Evolutionary conservation across 2,329 filamentous ascomycete genomes (phyloP).

Genomic region (Alternaria arborescens): DNA sequence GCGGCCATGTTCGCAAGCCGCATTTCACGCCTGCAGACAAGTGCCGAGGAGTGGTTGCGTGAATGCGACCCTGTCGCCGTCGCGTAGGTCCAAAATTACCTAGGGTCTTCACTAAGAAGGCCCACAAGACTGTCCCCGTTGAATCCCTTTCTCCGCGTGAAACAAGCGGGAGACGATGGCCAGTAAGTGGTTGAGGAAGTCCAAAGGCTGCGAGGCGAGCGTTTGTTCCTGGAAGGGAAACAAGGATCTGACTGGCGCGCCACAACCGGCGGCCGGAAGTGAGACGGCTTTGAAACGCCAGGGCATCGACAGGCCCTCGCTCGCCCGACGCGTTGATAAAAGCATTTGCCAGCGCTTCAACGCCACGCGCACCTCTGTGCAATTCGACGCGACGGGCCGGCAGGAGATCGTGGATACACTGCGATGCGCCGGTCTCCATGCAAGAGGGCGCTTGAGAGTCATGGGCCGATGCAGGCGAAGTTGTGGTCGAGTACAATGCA

Average conservation of each 20-base stretch:
- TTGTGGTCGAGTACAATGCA: neutral
- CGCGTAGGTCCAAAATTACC: constrained; percentile 34
- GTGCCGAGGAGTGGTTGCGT: constrained; percentile 27
- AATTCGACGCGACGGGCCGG: constrained; percentile 40
- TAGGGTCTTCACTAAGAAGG: constrained; percentile 36
- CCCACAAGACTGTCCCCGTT: constrained; percentile 29
- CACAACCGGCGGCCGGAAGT: constrained; percentile 35
- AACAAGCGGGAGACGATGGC: constrained; percentile 41
- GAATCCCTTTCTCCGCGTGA: constrained; percentile 38
- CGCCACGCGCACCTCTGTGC: constrained; percentile 29
- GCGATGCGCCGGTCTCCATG: constrained; percentile 21
- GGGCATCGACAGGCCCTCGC: constrained; percentile 27
- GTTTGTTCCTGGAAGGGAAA: constrained; percentile 33
- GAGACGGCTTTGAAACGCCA: constrained; percentile 34
- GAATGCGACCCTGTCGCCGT: constrained; percentile 43
- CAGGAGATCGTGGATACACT: constrained; percentile 29
- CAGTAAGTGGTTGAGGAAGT: constrained; percentile 38
- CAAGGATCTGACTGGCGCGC: constrained; percentile 35
- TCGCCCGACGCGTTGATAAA: constrained; percentile 30
- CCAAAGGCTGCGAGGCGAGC: constrained; percentile 37
- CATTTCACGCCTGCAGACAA: constrained; percentile 29
- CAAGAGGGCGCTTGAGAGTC: constrained; percentile 16
- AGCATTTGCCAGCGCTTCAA: constrained; percentile 38
- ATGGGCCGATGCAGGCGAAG: constrained; percentile 1
- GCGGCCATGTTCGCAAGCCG: constrained; percentile 36